Evolutionary conservation across 805 yeast species (phyloP).

Genomic region (Wickerhamomyces bovis): DNA sequence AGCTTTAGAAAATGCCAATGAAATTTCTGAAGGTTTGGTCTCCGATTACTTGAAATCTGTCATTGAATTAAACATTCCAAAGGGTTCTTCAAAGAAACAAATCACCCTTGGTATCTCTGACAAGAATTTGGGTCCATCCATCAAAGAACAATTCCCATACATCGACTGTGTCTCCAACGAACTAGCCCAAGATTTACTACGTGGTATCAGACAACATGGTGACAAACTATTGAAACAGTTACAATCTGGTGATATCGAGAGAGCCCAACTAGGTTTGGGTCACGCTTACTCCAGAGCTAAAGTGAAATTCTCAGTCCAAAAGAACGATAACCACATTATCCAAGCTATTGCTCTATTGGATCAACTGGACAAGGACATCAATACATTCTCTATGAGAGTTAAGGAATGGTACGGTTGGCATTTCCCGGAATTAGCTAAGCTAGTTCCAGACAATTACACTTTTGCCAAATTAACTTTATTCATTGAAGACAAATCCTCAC

Average conservation of each 20-base stretch:
- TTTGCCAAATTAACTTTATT: constrained; percentile 82
- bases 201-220: constrained; percentile 92
- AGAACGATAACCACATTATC: constrained; percentile 97
- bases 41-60: constrained; percentile 87
- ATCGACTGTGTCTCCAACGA: constrained; percentile 90
- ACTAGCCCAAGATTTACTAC: constrained; percentile 86
- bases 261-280: constrained; percentile 98
- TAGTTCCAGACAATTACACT: constrained; percentile 97
- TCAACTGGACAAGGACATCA: constrained; percentile 93
- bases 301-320: constrained; percentile 97
- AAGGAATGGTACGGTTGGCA: constrained; percentile 99
- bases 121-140: constrained; percentile 92
- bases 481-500: constrained; percentile 81
- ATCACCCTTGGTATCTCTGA: constrained; percentile 85
- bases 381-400: constrained; percentile 97
- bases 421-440: constrained; percentile 93
- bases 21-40: constrained; percentile 93
- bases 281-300: constrained; percentile 99
- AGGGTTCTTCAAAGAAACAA: constrained; percentile 54
- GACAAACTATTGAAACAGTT: constrained; percentile 83
- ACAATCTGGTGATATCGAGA: constrained; percentile 91
- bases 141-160: constrained; percentile 84
- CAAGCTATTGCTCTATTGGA: constrained; percentile 97
- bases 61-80: constrained; percentile 86
- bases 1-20: constrained; percentile 97